Evolutionary conservation across 345 rosid genomes (phyloP), one percentile per base, ranked within the genome.

Genomic region (Xanthoceras sorbifolium): DNA sequence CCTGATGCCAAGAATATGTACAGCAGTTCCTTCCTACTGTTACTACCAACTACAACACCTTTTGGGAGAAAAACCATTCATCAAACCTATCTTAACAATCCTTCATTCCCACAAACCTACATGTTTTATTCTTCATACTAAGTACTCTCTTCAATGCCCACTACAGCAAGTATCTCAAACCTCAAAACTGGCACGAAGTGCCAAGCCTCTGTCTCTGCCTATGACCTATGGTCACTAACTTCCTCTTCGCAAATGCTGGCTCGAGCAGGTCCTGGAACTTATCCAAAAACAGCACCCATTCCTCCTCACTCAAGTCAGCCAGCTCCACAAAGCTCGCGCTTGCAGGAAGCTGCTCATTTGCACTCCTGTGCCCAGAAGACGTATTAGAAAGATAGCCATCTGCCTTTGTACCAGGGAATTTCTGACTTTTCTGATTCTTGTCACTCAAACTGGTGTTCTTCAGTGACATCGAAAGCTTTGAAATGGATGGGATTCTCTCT

Each of bases 171-270:
- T 38, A 64, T 40, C 64, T 46, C 61, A 31, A 15, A 70, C 72
- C 68, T 93, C 97, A 94, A 97, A 97, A 94, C 94, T 92, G 97
- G 90, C 99, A 97, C 5, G 98, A 97, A 62, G 97, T 94, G 46
- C 99, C 98, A 6, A 97, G 97, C 92, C 98, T 92, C 91, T 75
- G 97, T 57, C 85, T 89, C 94, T 91, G 98, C 82, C 86, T 92
- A 89, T 87, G 94, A 52, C 94, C 93, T 71, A 82, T 12, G 22
- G 91, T 86, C 40, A 86, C 85, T 1, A 91, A 88, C 84, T 92
- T 92, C 32, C 97, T 90, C 63, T 84, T 87, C 0, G 79, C 89
- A 32, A 94, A 94, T 69, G 94, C 98, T 9, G 93, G 94, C 46
- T 68, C 42, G 67, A 97, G 90, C 74, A 92, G 80, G 72, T 87